These are phyloP conservation scores for Diaporthe sp. DNA, from an alignment of 2,329 filamentous ascomycete species.

Conservation along the genomic window DNA sequence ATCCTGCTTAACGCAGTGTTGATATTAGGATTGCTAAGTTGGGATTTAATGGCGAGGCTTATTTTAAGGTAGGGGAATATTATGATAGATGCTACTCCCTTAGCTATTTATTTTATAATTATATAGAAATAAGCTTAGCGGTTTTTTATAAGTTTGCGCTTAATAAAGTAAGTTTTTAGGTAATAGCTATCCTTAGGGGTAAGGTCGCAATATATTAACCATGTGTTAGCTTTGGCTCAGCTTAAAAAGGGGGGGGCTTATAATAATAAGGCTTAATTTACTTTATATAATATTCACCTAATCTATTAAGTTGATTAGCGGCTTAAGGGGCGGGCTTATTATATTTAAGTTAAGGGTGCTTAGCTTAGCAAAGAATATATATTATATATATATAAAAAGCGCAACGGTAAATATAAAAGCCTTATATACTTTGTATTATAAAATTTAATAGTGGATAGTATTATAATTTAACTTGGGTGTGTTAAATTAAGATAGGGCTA, in stretches of 20 bases:
- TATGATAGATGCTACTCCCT: neutral
- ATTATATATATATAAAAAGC: neutral
- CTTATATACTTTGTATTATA: neutral
- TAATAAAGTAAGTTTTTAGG: neutral
- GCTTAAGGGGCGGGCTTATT: neutral
- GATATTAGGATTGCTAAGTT: neutral
- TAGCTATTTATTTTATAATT: neutral
- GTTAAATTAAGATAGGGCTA: neutral
- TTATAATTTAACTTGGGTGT: neutral
- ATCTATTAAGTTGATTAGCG: neutral
- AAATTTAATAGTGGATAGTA: neutral
- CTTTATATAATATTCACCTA: neutral
- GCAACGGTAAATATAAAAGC: neutral
- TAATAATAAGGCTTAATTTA: neutral
- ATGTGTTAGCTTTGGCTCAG: neutral
- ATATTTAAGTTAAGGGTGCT: neutral
- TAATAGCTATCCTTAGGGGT: neutral
- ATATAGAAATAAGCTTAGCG: neutral
- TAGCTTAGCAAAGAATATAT: neutral
- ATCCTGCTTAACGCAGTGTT: neutral
- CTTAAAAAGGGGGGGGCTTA: neutral
- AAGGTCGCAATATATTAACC: neutral
- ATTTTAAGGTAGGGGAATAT: neutral
- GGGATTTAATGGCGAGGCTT: neutral
- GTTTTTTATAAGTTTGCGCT: neutral